phyloP scores from a whole-genome alignment of 176 grass and related monocot species.

The Pontederia paniculata region DNA sequence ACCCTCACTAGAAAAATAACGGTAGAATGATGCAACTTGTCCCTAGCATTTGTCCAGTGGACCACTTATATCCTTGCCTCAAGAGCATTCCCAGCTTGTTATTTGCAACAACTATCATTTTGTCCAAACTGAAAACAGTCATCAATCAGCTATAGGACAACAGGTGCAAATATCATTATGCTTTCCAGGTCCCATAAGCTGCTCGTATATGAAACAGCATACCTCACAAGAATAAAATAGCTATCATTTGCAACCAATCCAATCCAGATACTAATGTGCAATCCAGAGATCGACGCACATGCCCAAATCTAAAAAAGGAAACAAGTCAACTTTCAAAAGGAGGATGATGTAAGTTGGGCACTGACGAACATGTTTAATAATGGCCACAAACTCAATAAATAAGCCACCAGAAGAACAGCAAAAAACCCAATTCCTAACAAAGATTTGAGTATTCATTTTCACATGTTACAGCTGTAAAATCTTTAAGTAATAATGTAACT shows the following conservation, averaged over 20 bases:
- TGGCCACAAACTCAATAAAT: neutral
- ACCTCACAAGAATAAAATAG: conserved; percentile 20
- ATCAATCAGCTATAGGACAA: conserved; percentile 29
- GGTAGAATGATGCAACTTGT: conserved; percentile 9
- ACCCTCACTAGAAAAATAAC: neutral
- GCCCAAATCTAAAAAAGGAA: conserved; percentile 46
- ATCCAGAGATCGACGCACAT: conserved; percentile 35
- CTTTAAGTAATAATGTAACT: no score
- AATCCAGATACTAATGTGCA: conserved; percentile 40
- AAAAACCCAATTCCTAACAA: conserved; percentile 15
- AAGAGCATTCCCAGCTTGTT: conserved; percentile 17
- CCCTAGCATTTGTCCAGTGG: conserved; percentile 15
- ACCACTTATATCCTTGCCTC: conserved; percentile 6
- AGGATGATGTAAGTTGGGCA: conserved; percentile 20
- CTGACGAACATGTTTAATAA: conserved; percentile 10
- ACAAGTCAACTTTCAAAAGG: conserved; percentile 47
- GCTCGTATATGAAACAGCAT: conserved; percentile 30
- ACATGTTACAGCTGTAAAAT: no score
- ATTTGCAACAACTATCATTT: conserved; percentile 9
- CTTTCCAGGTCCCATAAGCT: conserved; percentile 40
- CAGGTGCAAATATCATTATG: conserved; percentile 26
- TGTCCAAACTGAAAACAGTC: conserved; percentile 12
- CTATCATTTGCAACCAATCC: conserved; percentile 30
- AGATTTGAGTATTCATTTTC: neutral
- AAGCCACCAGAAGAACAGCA: neutral